Evolutionary conservation across 129 eudicot genomes (phyloP).

Genomic region (Flaveria linearis): DNA sequence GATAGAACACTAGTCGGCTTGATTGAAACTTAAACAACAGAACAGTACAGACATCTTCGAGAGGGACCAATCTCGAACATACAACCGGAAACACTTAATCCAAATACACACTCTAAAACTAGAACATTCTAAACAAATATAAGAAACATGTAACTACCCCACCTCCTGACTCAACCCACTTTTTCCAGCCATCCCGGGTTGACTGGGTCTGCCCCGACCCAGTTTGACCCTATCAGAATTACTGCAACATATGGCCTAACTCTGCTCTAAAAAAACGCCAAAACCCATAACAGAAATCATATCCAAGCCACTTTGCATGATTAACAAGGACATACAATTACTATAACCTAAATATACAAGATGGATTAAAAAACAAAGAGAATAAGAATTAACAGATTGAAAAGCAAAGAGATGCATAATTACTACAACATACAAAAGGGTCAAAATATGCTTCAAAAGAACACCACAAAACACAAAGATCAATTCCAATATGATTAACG

Average conservation of each 20-base stretch:
- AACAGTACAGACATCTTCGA: too few species aligned
- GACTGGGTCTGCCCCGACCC: too few species aligned
- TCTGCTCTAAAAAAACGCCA: constrained; percentile 43
- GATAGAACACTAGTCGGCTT: too few species aligned
- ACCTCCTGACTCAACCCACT: too few species aligned
- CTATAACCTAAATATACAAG: too few species aligned
- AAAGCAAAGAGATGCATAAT: not conserved
- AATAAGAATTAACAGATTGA: not conserved
- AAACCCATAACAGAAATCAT: constrained; percentile 7
- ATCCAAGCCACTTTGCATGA: not conserved
- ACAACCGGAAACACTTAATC: too few species aligned
- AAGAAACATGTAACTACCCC: too few species aligned
- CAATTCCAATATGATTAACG: not conserved
- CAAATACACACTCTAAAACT: too few species aligned
- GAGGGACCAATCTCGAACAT: too few species aligned
- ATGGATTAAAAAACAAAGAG: not conserved
- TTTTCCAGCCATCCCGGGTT: too few species aligned
- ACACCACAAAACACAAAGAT: not conserved
- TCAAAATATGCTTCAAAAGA: constrained; percentile 1
- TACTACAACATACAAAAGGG: not conserved
- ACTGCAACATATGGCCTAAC: constrained; percentile 12
- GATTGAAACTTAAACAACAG: too few species aligned
- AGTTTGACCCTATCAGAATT: not conserved
- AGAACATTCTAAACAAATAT: too few species aligned
- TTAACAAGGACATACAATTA: not conserved